Base-by-base conservation (phyloP, 768 basidiomycete genomes). In the Boletellus ananas region DNA sequence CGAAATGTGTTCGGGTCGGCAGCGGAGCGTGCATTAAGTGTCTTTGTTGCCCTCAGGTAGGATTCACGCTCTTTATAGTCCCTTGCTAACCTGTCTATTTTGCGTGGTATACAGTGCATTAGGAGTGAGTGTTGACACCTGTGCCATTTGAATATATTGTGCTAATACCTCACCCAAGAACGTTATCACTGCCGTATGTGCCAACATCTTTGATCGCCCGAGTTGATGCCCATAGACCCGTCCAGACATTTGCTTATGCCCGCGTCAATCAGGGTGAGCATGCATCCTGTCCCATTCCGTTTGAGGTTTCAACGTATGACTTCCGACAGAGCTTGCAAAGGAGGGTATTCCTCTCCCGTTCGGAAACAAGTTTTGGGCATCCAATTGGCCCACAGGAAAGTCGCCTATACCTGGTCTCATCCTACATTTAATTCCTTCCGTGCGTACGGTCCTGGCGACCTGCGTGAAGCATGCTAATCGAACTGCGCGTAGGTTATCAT, bases 281-380 rank as follows among this genome's bases (percentile, higher is more conserved):
- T 13, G 17, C 29, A 10, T 20, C 0, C 8, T 10, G 3, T 34
- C 23, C 23, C 7, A 25, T 6, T 7, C 11, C 1, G 3, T 34
- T n/a, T 36, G 35, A 12, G 3, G 12, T 2, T 12, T 27, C 9
- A 14, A 33, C 16, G 1, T 23, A 7, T 16, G 13, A 10, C 18
- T 35, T 14, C 9, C 7, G 9, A 29, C 47, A 77, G 81, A 83
- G 45, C 74, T 83, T 4, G 81, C 81, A 4, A 83, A 83, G 52
- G 81, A 81, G 58, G 81, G 81, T 1, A 67, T 83, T n/a, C 80
- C 80, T 11, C 70, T 83, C 0, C 80, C 80, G 0, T 80, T 80
- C 47, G 79, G 79, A 3, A 81, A 78, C 54, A 72, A 62, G 23
- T 79, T 83, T 56, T 81, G 79, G 80, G 81, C 81, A 1, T 79